Evolutionary conservation across 2,329 filamentous ascomycete species (phyloP).

Genomic region (Ustilaginoidea virens): DNA sequence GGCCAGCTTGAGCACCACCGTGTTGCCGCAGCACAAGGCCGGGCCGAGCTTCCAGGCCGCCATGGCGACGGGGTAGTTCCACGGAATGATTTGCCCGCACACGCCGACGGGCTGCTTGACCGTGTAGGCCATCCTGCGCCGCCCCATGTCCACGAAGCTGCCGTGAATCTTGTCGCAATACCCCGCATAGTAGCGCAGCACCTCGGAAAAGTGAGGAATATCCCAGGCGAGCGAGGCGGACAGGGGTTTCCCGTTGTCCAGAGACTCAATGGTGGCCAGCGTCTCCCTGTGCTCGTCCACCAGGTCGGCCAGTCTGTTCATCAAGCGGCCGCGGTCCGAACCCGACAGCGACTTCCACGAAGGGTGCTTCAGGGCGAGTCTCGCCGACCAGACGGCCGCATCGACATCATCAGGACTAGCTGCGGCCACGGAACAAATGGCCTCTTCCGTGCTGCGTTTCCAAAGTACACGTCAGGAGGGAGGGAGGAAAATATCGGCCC

Average conservation of each 20-base stretch:
- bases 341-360: constrained; percentile 50
- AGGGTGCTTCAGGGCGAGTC: constrained; percentile 47
- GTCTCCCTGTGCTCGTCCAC: constrained; percentile 41
- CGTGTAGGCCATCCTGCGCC: constrained; percentile 65
- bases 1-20: constrained; percentile 40
- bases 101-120: constrained; percentile 37
- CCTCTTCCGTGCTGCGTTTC: constrained; percentile 6
- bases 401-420: constrained; percentile 8
- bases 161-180: constrained; percentile 76
- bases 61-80: constrained; percentile 70
- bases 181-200: constrained; percentile 33
- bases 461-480: neutral
- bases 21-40: constrained; percentile 53
- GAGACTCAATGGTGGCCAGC: constrained; percentile 42
- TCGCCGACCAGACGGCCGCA: constrained; percentile 24
- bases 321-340: constrained; percentile 47
- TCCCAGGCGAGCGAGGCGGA: constrained; percentile 42
- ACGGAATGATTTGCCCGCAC: constrained; percentile 69
- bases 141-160: constrained; percentile 58
- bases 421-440: constrained; percentile 6
- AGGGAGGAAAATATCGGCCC: too few species aligned
- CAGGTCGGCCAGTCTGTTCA: constrained; percentile 45
- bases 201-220: constrained; percentile 24
- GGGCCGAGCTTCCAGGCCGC: constrained; percentile 62
- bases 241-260: constrained; percentile 61